Evolutionary conservation across 2,329 filamentous ascomycete species (phyloP).

Genomic region (Aspergillus bombycis): DNA sequence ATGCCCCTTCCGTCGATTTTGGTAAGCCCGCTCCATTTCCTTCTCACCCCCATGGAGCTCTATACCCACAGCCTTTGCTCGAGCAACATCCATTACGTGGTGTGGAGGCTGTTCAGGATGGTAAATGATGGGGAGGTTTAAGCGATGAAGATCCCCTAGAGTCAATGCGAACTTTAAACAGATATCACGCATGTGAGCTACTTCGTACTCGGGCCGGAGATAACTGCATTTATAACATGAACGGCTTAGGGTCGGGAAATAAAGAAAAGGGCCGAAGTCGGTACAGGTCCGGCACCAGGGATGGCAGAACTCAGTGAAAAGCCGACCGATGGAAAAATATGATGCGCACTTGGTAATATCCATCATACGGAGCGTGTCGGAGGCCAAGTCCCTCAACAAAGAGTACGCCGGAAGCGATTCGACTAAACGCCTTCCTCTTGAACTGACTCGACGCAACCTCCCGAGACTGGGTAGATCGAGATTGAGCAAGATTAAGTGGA

Average conservation of each 20-base stretch:
- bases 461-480: constrained; percentile 10
- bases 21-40: not conserved
- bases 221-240: constrained; percentile 14
- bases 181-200: not conserved
- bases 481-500: constrained; percentile 9
- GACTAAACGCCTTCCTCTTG: not conserved
- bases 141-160: not conserved
- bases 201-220: constrained; percentile 3
- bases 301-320: constrained; percentile 13
- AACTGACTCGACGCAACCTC: constrained; percentile 11
- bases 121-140: constrained; percentile 7
- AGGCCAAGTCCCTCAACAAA: constrained; percentile 4
- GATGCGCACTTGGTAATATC: constrained; percentile 2
- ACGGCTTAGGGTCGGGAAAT: constrained; percentile 9
- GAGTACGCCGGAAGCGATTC: constrained; percentile 12
- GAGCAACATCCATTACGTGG: not conserved
- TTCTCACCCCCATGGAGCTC: constrained; percentile 2
- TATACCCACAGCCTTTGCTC: constrained; percentile 5
- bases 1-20: not conserved
- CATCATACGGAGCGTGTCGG: constrained; percentile 3
- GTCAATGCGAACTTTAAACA: constrained; percentile 4
- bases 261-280: constrained; percentile 15
- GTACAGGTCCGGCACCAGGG: constrained; percentile 14
- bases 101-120: not conserved
- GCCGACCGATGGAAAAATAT: constrained; percentile 8